A percentile compares a stretch with the other conserved stretches of the same genome.
phyloP scores from a whole-genome alignment of 441 rosid species.

The Pelargonium myrrhifolium region DNA sequence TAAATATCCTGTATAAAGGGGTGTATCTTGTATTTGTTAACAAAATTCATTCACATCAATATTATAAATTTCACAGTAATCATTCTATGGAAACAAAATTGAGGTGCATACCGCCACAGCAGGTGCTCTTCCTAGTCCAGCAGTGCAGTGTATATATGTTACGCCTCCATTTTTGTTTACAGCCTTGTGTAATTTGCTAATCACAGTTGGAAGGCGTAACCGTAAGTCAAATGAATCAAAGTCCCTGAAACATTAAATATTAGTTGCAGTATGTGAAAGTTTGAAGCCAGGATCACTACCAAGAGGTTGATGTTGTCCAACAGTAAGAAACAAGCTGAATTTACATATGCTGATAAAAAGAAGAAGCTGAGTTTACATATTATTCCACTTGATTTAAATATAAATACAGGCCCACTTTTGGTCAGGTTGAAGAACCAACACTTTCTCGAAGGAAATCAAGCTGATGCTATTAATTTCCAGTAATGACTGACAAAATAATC shows the following conservation, averaged over 20 bases:
- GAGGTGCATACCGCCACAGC: constrained; percentile 62
- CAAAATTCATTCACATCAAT: not conserved
- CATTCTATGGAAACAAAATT: constrained; percentile 14
- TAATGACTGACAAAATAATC: constrained; percentile 5
- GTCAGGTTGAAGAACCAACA: constrained; percentile 1
- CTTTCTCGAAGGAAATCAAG: not conserved
- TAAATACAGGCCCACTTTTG: not conserved
- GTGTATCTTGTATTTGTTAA: too few relatives aligned
- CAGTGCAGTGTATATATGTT: constrained; percentile 89
- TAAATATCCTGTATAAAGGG: too few relatives aligned
- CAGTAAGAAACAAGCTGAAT: not conserved
- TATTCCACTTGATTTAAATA: not conserved
- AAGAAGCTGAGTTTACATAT: too few relatives aligned
- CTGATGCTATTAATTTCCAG: not conserved
- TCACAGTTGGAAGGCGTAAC: constrained; percentile 80
- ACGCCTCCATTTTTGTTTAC: constrained; percentile 75
- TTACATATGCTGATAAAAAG: too few relatives aligned
- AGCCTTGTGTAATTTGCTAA: constrained; percentile 61
- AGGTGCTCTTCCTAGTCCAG: constrained; percentile 98
- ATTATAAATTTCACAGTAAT: not conserved
- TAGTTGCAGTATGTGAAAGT: constrained; percentile 11
- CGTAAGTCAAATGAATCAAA: constrained; percentile 90
- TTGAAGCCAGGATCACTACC: constrained; percentile 1
- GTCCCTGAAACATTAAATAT: constrained; percentile 56
- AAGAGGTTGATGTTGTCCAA: not conserved